phyloP scores from a whole-genome alignment of 768 basidiomycete species.

The Tubosaeta sp. region DNA sequence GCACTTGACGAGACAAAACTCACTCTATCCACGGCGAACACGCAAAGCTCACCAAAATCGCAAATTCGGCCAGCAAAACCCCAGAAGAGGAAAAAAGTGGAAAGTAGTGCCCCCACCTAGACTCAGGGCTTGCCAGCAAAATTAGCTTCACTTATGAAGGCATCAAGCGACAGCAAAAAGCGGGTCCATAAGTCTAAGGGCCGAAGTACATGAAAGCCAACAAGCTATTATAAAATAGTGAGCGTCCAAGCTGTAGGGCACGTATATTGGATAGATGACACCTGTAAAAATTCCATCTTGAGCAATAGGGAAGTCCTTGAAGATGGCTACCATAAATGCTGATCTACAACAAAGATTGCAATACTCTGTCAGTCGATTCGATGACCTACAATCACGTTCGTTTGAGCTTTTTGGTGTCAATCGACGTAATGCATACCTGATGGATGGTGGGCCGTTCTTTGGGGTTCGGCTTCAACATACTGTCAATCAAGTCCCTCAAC shows the following conservation, averaged over 20 bases:
- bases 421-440: conserved; percentile 46
- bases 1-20: neutral
- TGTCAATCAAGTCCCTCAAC: conserved; percentile 75
- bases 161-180: neutral
- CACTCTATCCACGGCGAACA: neutral
- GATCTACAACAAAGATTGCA: conserved; percentile 52
- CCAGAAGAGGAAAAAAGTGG: conserved; percentile 17
- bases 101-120: neutral
- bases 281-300: conserved; percentile 4
- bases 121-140: neutral
- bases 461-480: conserved; percentile 81
- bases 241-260: neutral
- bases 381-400: conserved; percentile 48
- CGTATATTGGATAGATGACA: conserved; percentile 8
- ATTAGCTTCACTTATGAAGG: conserved; percentile 1
- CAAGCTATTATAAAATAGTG: conserved; percentile 4
- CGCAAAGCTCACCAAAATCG: neutral
- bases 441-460: conserved; percentile 82
- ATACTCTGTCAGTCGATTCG: conserved; percentile 55
- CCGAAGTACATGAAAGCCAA: conserved; percentile 1
- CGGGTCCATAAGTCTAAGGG: neutral
- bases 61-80: conserved; percentile 1
- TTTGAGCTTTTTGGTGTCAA: neutral
- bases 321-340: neutral
- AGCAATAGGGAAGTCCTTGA: conserved; percentile 1